A percentile compares a stretch with the other conserved stretches of the same genome.
phyloP scores from a whole-genome alignment of 441 rosid species.

The Bruguiera hainesii region DNA sequence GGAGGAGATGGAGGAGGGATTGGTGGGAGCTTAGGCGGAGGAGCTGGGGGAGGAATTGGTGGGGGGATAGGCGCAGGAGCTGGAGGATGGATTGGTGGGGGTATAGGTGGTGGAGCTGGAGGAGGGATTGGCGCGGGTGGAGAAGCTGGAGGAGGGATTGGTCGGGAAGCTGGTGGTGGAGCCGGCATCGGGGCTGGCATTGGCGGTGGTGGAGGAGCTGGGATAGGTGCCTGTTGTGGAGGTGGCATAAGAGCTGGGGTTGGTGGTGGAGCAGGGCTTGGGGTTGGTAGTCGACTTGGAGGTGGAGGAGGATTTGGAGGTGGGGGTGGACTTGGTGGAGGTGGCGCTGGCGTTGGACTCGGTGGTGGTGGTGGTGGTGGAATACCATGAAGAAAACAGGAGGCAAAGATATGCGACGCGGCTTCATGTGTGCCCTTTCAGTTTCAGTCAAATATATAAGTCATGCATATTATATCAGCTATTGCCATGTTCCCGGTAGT shows the following conservation, averaged over 20 bases:
- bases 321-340: conserved; percentile 24
- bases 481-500: no score
- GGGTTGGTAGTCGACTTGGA: neutral
- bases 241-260: neutral
- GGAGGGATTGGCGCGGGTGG: neutral
- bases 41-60: neutral
- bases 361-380: no score
- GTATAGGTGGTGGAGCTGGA: neutral
- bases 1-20: no score
- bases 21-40: neutral
- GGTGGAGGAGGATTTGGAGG: neutral
- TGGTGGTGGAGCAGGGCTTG: neutral
- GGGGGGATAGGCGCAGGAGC: neutral
- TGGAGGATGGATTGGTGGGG: neutral
- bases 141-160: no score
- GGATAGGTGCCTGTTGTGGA: neutral
- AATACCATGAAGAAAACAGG: no score
- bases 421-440: no score
- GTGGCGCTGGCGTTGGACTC: conserved; percentile 24
- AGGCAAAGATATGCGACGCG: no score
- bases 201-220: neutral
- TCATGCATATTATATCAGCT: no score
- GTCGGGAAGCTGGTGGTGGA: neutral
- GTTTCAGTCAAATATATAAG: no score
- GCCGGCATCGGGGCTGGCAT: neutral